Base-by-base conservation (phyloP, 805 yeast genomes). In the Sugiyamaella smithiae region DNA sequence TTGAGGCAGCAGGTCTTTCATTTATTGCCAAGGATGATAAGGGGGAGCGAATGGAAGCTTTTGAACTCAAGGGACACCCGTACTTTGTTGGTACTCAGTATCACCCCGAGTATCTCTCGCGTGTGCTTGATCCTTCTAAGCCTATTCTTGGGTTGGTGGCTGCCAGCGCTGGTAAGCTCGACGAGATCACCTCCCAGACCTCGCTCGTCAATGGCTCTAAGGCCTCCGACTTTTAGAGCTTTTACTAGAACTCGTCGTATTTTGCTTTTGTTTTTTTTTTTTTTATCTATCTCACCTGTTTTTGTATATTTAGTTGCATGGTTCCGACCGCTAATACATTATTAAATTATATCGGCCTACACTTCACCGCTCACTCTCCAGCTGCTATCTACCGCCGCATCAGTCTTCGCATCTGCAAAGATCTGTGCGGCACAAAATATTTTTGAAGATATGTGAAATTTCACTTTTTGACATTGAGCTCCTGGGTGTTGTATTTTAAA, bases 111-210 rank as follows among this genome's bases (percentile, higher is more conserved):
- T 93, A 93, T 69, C 77, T 90, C 57, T 89, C 98, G 43, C 89
- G 95, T 71, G 99, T 95, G 23, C 78, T 93, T 65, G 96, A 89
- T 61, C 99, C 99, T 47, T 90, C 97, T 23, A 80, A 86, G 67
- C 99, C 99, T 48, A 88, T 93, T 73, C 77, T 93, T 66, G 99
- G 99, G 47, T 78, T 93, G 58, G 86, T 93, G 51, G 97, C 98
- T 46, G 98, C 99, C 16, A 73, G 96, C 41, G 76, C 93, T 41
- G 97, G 96, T 51, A 77, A 82, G 49, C 75, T 93, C 63, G 86
- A 85, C 53, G 77, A 88, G 44, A 71, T 87, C 57, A 64, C 62
- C 17, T 69, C 74, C 23, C 46, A 38, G 16, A 46, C 41, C 12
- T 35, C 38, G 19, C 19, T 35, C 22, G 22, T 19, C 38, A 35